These are phyloP conservation scores for Tephrocybe sp. DNA, from an alignment of 768 basidiomycete species.

Conservation along the genomic window DNA sequence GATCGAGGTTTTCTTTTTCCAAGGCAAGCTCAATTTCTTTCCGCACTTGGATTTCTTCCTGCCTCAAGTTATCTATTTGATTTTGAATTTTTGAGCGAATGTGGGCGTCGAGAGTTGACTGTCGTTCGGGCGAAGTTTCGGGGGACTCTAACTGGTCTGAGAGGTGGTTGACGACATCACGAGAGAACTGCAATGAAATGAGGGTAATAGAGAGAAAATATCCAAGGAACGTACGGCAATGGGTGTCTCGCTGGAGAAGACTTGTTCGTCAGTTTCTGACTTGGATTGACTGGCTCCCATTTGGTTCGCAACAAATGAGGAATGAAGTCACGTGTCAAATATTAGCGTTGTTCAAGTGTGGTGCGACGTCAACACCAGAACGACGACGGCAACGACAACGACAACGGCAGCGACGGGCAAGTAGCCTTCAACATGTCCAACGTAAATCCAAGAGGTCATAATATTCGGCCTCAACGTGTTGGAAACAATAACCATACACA, in stretches of 20 bases:
- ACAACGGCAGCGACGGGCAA: constrained; percentile 4
- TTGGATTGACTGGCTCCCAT: constrained; percentile 78
- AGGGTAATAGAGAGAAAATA: not conserved
- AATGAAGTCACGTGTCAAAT: constrained; percentile 12
- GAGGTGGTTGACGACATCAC: constrained; percentile 77
- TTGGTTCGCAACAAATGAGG: not conserved
- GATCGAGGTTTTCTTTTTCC: constrained; percentile 86
- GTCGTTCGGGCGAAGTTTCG: constrained; percentile 62
- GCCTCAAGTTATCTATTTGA: constrained; percentile 62
- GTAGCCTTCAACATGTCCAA: constrained; percentile 24
- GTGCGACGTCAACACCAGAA: not conserved
- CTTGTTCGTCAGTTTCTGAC: constrained; percentile 50
- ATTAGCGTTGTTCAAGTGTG: constrained; percentile 1
- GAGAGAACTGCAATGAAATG: constrained; percentile 61
- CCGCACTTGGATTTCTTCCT: constrained; percentile 68
- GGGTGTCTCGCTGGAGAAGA: constrained; percentile 51
- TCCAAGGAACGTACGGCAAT: constrained; percentile 41
- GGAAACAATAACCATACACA: constrained; percentile 13
- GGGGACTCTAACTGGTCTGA: constrained; percentile 60
- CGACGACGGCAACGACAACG: constrained; percentile 2
- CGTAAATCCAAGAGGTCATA: constrained; percentile 23
- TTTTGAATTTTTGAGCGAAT: constrained; percentile 69
- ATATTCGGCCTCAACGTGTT: constrained; percentile 21
- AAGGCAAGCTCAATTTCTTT: constrained; percentile 74
- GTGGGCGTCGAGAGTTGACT: constrained; percentile 69